Evolutionary conservation across 75 land plant genomes (phyloP).

Genomic region (Cunninghamia lanceolata): DNA sequence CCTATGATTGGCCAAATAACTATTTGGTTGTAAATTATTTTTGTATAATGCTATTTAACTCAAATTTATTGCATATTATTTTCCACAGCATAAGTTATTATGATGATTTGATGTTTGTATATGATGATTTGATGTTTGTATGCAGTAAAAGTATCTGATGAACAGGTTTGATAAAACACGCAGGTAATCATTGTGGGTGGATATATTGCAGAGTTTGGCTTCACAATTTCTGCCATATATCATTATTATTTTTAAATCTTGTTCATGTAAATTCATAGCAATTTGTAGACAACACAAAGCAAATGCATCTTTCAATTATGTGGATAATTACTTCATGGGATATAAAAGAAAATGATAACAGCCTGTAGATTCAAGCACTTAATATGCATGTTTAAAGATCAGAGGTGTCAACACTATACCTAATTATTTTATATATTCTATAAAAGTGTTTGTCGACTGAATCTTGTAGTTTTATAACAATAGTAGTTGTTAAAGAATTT

Average conservation of each 20-base stretch:
- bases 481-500: neutral
- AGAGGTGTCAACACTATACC: neutral
- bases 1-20: no score
- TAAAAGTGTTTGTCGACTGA: neutral
- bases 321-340: neutral
- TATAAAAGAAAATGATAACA: neutral
- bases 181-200: neutral
- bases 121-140: no score
- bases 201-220: neutral
- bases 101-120: no score
- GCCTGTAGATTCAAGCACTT: neutral
- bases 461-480: neutral
- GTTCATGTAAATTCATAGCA: neutral
- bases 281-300: neutral
- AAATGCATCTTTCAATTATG: neutral
- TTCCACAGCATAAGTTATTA: neutral
- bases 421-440: neutral
- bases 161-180: neutral
- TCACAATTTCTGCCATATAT: neutral
- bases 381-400: neutral
- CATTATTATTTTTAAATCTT: no score
- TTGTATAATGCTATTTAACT: neutral
- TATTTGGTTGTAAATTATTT: neutral
- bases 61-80: neutral
- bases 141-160: neutral